A percentile compares a stretch with the other conserved stretches of the same genome.
Evolutionary conservation across 305 asterid genomes (phyloP).

Genomic region (Striga hermonthica): DNA sequence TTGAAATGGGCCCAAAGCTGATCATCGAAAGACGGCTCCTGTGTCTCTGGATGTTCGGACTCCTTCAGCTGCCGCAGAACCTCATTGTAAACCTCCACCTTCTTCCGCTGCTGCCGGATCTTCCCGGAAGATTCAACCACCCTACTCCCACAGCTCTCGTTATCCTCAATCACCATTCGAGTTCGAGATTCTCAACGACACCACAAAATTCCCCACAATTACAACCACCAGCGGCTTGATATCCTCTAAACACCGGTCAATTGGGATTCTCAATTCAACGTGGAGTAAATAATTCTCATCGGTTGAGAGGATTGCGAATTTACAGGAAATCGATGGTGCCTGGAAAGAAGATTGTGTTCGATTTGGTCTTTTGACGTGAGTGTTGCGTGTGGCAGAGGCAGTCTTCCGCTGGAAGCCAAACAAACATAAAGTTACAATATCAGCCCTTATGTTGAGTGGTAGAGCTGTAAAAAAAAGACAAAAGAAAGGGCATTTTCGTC

Average conservation of each 20-base stretch:
- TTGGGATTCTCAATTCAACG: conserved; percentile 27
- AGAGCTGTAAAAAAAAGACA: too few species aligned
- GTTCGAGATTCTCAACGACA: conserved; percentile 24
- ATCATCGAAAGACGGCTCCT: conserved; percentile 67
- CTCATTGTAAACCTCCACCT: conserved; percentile 83
- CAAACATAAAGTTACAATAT: too few species aligned
- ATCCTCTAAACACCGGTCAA: conserved; percentile 30
- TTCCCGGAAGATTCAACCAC: conserved; percentile 51
- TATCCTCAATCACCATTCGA: conserved; percentile 83
- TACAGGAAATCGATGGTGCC: too few species aligned
- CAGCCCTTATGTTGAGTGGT: too few species aligned
- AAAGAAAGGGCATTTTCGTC: too few species aligned
- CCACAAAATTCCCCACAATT: conserved; percentile 13
- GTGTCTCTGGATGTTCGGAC: conserved; percentile 59
- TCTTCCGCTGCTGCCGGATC: conserved; percentile 52
- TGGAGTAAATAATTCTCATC: conserved; percentile 28
- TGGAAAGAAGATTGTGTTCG: too few species aligned
- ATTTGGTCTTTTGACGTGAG: too few species aligned
- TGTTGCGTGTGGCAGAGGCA: too few species aligned
- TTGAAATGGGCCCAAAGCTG: conserved; percentile 89
- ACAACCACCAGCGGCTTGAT: conserved; percentile 23
- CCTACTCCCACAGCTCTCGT: conserved; percentile 77
- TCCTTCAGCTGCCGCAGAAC: conserved; percentile 80
- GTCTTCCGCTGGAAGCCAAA: too few species aligned
- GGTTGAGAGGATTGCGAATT: too few species aligned